Evolutionary conservation across 2,329 filamentous ascomycete genomes (phyloP).

Genomic region (Colletotrichum nymphaeae): DNA sequence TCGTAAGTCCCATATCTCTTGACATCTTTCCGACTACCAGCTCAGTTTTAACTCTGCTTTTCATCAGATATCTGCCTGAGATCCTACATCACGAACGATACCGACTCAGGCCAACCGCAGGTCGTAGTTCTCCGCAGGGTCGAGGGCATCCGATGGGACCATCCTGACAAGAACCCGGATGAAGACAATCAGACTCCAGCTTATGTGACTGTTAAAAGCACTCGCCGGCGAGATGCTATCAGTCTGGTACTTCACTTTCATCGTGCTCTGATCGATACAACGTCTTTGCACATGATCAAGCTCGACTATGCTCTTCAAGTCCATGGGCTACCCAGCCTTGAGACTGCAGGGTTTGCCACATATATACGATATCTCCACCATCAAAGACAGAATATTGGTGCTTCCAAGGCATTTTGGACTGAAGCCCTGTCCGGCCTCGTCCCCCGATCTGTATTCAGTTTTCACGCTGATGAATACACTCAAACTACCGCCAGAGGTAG

Average conservation of each 20-base stretch:
- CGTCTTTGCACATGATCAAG: constrained; percentile 10
- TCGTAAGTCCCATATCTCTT: not conserved
- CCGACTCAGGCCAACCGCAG: not conserved
- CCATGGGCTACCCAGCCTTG: not conserved
- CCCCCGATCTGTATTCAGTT: not conserved
- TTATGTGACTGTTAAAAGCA: not conserved
- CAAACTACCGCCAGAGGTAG: not conserved
- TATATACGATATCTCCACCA: not conserved
- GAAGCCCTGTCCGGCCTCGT: not conserved
- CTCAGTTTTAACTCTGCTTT: not conserved
- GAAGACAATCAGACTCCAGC: not conserved
- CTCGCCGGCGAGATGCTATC: not conserved
- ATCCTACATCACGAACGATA: not conserved
- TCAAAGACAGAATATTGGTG: not conserved
- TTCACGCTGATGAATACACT: not conserved
- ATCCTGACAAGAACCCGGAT: not conserved
- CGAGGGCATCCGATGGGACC: not conserved
- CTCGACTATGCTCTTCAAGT: not conserved
- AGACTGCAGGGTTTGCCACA: not conserved
- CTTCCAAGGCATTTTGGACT: not conserved
- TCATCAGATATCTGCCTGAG: not conserved
- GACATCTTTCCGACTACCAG: not conserved
- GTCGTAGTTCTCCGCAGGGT: not conserved
- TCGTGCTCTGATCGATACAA: constrained; percentile 6
- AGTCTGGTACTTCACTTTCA: constrained; percentile 4